Base-by-base conservation (phyloP, 768 basidiomycete genomes). In the Zangia roseola region DNA sequence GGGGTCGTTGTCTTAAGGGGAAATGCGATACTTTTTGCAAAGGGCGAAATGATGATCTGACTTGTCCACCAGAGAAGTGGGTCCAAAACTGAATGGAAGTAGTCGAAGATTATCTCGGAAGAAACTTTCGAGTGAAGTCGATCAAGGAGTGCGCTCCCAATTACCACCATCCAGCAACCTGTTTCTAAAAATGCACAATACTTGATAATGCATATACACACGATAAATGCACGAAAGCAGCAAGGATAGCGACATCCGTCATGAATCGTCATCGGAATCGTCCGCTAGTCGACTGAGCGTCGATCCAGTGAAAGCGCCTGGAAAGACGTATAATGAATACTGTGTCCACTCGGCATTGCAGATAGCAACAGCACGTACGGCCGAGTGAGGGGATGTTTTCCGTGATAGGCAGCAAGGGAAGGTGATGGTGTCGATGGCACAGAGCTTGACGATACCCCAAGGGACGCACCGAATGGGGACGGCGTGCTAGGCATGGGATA, bases 401-500 rank as follows among this genome's bases (percentile, higher is more conserved):
- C 73, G 13, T 71, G 57, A 42, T 73, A 74, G 5, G 72, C 68
- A 8, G 70, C 67, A 10, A 73, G 62, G n/a, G 71, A 71, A 5
- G 72, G 70, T 0, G 69, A 63, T 6, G 72, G 68, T 2, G 73
- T 71, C 25, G 65, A 60, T 40, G 71, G 57, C 33, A 57, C 49
- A 43, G 69, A 51, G 54, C 48, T 33, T 5, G 67, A 53, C 1
- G 65, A 63, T 2, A 64, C 63, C 5, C 60, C 67, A 6, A 69
- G 60, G 40, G 71, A 75, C 52, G 43, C 42, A 44, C 70, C 51
- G 50, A 72, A 56, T 0, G 73, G 69, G n/a, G 74, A 70, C 0
- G 73, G 64, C 2, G 72, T 71, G 20, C 70, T 72, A 14, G 67
- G 67, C 53, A 67, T 64, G 21, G 68, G 60, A 49, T 68, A 69